Evolutionary conservation across 2,329 filamentous ascomycete species (phyloP), one percentile per base, ranked within the genome.

Genomic region (Xylariaceae sp.): DNA sequence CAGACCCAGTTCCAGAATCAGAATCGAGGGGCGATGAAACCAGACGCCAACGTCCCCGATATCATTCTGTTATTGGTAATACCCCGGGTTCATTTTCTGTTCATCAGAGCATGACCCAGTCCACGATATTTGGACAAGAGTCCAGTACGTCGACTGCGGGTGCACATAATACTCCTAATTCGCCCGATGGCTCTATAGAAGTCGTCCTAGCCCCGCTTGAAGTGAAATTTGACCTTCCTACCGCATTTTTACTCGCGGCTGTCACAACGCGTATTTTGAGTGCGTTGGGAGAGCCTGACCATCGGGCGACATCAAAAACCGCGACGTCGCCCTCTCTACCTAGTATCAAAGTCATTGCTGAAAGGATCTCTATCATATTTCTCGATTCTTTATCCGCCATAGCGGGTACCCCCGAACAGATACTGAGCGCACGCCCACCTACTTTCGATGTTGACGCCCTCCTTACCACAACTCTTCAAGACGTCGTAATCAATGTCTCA

Each of bases 81-180:
- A 66, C 85, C 2, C 83, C 83, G 1, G 84, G 83, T 0, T 77
- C 83, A 2, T 86, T 86, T 65, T 86, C 83, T 0, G 70, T 80
- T 19, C 70, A 73, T 65, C 66, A 58, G 51, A 69, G 57, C 44
- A 31, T 37, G 34, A 51, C 59, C 7, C 67, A 62, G 37, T 64
- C 58, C 50, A 58, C 60, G 11, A 52, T 60, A 32, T 64, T 62
- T 9, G 50, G 62, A 47, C 45, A 58, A 37, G 49, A 60, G 30
- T 26, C 55, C 6, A 59, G 41, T 27, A 37, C 52, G 4, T 42
- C 57, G 39, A 34, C 42, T 39, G 58, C 57, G 32, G 53, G 59
- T 47, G 40, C 54, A 30, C 31, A 50, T 9, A 42, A 3, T 29
- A 2, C 41, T n/a, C 43, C 47, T 19, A 41, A 19, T 1, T 34